phyloP scores from a whole-genome alignment of 2,329 filamentous ascomycete genomes.

The Colletotrichum gigasporum region DNA sequence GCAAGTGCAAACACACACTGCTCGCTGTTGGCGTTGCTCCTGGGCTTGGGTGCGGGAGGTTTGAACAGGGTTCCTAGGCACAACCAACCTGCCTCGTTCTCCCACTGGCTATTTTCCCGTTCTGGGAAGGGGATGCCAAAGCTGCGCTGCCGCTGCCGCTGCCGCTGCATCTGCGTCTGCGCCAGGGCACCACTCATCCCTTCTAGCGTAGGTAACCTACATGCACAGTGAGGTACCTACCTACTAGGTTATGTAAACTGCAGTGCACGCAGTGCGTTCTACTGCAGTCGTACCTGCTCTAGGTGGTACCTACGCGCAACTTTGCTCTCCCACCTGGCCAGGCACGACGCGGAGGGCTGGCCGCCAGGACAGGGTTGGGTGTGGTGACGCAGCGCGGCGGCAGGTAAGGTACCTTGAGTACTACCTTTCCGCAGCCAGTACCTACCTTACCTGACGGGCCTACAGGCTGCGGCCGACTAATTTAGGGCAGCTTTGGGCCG shows the following conservation, averaged over 20 bases:
- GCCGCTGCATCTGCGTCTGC: not conserved
- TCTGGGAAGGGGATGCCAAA: conserved; percentile 3
- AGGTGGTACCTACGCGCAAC: conserved; percentile 25
- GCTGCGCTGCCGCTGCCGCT: not conserved
- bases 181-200: conserved; percentile 1
- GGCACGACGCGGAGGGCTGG: conserved; percentile 17
- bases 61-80: conserved; percentile 13
- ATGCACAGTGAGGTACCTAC: not conserved
- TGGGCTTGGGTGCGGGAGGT: conserved; percentile 13
- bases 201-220: not conserved
- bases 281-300: conserved; percentile 8
- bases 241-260: too few species aligned
- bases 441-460: too few species aligned
- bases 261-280: not conserved
- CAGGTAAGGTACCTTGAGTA: conserved; percentile 8
- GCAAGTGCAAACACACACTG: conserved; percentile 2
- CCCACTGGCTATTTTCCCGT: conserved; percentile 15
- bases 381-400: conserved; percentile 7
- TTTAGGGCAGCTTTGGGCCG: not conserved
- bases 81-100: conserved; percentile 3
- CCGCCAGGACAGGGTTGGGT: conserved; percentile 23
- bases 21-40: conserved; percentile 9
- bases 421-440: not conserved
- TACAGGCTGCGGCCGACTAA: too few species aligned
- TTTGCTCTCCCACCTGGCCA: conserved; percentile 24